A percentile compares a stretch with the other conserved stretches of the same genome.
phyloP scores from a whole-genome alignment of 495 filamentous ascomycete species.

The Penicillium nucicola region DNA sequence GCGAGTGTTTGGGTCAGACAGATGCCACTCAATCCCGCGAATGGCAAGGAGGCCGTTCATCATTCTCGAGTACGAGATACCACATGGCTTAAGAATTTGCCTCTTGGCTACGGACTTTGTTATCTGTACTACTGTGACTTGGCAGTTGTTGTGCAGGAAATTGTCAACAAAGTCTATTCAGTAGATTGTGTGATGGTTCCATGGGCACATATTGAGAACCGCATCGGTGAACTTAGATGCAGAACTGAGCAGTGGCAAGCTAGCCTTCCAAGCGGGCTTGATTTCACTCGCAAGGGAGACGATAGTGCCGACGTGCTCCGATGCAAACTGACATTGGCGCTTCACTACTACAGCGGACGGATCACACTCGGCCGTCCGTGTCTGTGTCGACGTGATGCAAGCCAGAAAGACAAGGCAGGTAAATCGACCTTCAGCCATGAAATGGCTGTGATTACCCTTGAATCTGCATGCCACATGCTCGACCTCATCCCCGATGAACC shows the following conservation, averaged over 20 bases:
- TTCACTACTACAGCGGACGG: conserved; percentile 57
- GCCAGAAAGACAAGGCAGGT: conserved; percentile 27
- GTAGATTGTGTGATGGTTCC: conserved; percentile 49
- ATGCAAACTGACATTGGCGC: conserved; percentile 46
- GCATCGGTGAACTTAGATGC: conserved; percentile 49
- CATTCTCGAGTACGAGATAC: conserved; percentile 20
- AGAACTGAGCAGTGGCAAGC: conserved; percentile 54
- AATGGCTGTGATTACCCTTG: conserved; percentile 52
- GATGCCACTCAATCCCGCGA: conserved; percentile 35
- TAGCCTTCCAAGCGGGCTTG: conserved; percentile 48
- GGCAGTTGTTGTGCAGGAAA: conserved; percentile 51
- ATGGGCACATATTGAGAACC: conserved; percentile 59
- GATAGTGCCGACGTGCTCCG: conserved; percentile 33
- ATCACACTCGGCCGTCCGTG: conserved; percentile 64
- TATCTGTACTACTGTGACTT: conserved; percentile 51
- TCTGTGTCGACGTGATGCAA: conserved; percentile 57
- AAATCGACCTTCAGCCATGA: conserved; percentile 50
- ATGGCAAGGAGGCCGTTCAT: conserved; percentile 23
- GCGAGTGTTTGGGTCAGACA: conserved; percentile 37
- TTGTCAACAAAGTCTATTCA: conserved; percentile 57
- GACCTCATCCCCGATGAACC: conserved; percentile 50
- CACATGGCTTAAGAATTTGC: conserved; percentile 30
- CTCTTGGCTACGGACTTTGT: conserved; percentile 39
- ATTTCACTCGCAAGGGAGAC: conserved; percentile 42
- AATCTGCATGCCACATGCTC: conserved; percentile 52